Percentiles rank a stretch among this genome's conserved stretches.
Evolutionary conservation across 202 grass and related monocot genomes (phyloP).

Genomic region (Elaeis oleifera): DNA sequence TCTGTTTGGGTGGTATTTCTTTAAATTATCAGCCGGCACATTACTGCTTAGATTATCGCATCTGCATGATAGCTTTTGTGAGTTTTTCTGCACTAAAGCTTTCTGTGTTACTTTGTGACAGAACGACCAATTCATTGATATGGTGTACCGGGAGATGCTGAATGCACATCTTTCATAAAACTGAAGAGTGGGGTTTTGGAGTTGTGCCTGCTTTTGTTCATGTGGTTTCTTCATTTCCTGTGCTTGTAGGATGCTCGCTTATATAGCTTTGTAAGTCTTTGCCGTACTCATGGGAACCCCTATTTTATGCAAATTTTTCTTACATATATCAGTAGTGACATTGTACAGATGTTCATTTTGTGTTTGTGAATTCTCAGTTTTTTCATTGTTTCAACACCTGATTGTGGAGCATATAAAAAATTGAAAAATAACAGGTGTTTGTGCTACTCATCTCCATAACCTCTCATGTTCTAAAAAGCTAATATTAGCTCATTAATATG

Average conservation of each 20-base stretch:
- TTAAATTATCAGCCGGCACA: no score
- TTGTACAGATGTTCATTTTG: neutral
- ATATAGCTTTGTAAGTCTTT: neutral
- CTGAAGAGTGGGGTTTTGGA: slow-evolving; percentile 1
- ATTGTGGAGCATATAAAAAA: no score
- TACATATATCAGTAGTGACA: neutral
- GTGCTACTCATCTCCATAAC: no score
- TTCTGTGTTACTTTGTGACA: slow-evolving; percentile 37
- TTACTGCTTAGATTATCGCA: no score
- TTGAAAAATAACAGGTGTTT: no score
- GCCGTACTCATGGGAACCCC: neutral
- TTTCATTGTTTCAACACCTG: no score
- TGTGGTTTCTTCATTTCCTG: neutral
- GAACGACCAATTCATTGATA: slow-evolving; percentile 77
- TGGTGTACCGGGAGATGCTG: slow-evolving; percentile 58
- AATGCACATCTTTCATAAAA: slow-evolving; percentile 43
- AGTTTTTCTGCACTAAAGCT: neutral
- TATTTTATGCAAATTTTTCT: neutral
- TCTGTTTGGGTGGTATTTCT: no score
- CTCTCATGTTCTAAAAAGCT: no score
- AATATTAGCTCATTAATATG: no score
- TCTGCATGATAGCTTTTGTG: no score
- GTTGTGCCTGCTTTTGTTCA: slow-evolving; percentile 13
- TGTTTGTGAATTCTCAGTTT: no score
- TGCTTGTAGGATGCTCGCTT: neutral